Evolutionary conservation across 139 green algal genomes (phyloP).

Genomic region (Parachlorella kessleri): DNA sequence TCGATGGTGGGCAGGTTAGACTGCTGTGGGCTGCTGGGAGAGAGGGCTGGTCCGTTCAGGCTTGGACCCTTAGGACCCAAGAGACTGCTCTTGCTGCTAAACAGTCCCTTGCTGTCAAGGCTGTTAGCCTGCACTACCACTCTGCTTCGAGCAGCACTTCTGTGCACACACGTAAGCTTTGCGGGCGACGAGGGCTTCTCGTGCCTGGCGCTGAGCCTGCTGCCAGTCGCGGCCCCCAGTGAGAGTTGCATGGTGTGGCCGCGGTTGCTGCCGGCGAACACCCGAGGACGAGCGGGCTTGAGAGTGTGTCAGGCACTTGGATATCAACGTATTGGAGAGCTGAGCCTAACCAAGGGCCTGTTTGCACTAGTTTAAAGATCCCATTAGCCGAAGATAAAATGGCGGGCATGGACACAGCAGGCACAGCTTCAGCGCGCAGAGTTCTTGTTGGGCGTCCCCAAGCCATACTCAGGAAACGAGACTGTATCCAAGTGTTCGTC

Average conservation of each 20-base stretch:
- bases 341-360: no score
- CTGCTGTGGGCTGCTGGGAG: background rate
- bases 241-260: background rate
- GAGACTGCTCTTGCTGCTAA: slow-evolving; percentile 35
- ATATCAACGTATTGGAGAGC: no score
- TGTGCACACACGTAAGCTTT: no score
- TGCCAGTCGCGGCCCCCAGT: background rate
- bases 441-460: no score
- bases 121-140: slow-evolving; percentile 5
- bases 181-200: no score
- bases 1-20: slow-evolving; percentile 30
- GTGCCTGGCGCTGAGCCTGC: background rate
- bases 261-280: no score
- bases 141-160: background rate
- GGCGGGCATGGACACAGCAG: no score
- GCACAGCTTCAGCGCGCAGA: no score
- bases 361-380: no score
- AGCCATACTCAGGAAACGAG: no score
- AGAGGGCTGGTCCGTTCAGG: background rate
- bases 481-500: no score
- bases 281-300: slow-evolving; percentile 2
- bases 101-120: slow-evolving; percentile 3
- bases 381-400: no score
- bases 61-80: slow-evolving; percentile 24
- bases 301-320: background rate